A percentile compares a stretch with the other conserved stretches of the same genome.
Conservation (phyloP, 306 rosid species). For the Quercus robur region DNA sequence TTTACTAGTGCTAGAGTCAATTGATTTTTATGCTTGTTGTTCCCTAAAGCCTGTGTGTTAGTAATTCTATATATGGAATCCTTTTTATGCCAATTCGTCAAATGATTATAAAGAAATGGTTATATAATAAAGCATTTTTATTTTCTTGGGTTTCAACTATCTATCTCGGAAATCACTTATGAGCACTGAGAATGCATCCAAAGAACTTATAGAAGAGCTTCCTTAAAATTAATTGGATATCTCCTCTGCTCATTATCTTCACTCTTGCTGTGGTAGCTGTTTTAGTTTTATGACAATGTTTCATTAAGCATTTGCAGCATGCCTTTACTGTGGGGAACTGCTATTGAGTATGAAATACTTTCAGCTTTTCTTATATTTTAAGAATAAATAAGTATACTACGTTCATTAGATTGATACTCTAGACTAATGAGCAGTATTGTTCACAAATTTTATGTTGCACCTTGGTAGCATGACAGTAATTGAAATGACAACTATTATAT, state of each 20-base stretch:
- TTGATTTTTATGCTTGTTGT: not conserved
- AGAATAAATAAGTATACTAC: not conserved
- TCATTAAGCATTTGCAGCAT: not conserved
- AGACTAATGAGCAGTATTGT: not conserved
- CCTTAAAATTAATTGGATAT: not conserved
- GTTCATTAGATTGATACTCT: not conserved
- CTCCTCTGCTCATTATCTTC: not conserved
- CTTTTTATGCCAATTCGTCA: too few relatives aligned
- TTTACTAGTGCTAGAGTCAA: not conserved
- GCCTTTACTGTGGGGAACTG: not conserved
- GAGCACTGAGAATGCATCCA: too few relatives aligned
- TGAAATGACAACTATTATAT: not conserved
- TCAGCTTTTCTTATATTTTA: not conserved
- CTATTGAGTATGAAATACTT: not conserved
- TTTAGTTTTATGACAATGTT: not conserved
- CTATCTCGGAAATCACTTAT: too few relatives aligned
- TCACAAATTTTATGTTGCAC: not conserved
- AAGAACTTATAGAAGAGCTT: not conserved
- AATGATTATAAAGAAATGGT: too few relatives aligned
- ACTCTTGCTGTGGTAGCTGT: not conserved
- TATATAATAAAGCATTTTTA: too few relatives aligned
- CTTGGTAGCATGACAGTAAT: not conserved
- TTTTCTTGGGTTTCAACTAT: too few relatives aligned
- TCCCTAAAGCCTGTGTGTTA: not conserved
- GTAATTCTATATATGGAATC: too few relatives aligned